These are phyloP conservation scores for Acer negundo DNA, from an alignment of 345 rosid genomes.

Conservation along the genomic window DNA sequence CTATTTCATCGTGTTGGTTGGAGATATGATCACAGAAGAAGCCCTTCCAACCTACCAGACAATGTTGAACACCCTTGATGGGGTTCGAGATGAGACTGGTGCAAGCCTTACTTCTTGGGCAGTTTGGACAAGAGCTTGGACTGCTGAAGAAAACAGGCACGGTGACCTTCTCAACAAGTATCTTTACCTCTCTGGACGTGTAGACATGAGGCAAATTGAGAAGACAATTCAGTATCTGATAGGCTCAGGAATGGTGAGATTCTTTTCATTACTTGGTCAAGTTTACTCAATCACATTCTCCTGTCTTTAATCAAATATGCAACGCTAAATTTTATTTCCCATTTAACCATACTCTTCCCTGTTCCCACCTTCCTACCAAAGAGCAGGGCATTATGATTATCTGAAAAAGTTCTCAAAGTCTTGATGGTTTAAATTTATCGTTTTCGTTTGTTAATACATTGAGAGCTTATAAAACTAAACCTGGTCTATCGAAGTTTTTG, in stretches of 20 bases:
- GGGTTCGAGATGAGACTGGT: constrained; percentile 71
- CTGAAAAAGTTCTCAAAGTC: neutral
- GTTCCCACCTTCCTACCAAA: neutral
- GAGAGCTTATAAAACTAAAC: neutral
- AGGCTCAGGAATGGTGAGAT: constrained; percentile 74
- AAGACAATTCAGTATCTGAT: constrained; percentile 71
- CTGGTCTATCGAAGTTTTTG: neutral
- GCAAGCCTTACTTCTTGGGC: constrained; percentile 76
- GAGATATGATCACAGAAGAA: constrained; percentile 79
- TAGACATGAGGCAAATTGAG: constrained; percentile 74
- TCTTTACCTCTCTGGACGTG: constrained; percentile 73
- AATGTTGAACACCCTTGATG: constrained; percentile 71
- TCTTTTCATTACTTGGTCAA: neutral
- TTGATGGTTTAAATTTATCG: neutral
- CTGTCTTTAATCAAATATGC: neutral
- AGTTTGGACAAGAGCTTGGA: constrained; percentile 74
- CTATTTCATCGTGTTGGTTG: constrained; percentile 67
- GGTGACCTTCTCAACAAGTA: constrained; percentile 76
- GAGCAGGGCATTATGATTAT: neutral
- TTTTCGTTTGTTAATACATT: neutral
- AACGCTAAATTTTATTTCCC: neutral
- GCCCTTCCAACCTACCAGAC: constrained; percentile 83
- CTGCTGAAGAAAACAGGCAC: constrained; percentile 78
- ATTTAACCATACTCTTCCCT: neutral
- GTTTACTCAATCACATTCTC: neutral